These are phyloP conservation scores for Ballota nigra DNA, from an alignment of 257 asterid genomes.

Conservation along the genomic window DNA sequence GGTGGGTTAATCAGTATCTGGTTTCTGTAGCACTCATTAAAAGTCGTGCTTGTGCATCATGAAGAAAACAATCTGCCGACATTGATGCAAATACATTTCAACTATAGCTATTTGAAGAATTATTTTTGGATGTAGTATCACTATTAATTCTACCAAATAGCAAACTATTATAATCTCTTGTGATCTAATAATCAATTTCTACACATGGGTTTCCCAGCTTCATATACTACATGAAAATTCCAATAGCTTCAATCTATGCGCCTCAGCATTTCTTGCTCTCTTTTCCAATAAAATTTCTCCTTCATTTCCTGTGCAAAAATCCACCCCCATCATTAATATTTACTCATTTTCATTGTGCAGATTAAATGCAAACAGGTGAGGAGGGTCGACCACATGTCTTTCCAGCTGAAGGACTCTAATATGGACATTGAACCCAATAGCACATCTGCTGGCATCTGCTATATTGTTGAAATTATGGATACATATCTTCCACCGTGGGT, in stretches of 20 bases:
- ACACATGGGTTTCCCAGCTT: neutral
- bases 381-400: slow-evolving; percentile 49
- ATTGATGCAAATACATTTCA: too few species aligned
- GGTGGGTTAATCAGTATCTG: slow-evolving; percentile 45
- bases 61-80: too few species aligned
- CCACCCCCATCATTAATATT: slow-evolving; percentile 1
- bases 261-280: slow-evolving; percentile 2
- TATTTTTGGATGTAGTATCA: too few species aligned
- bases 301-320: neutral
- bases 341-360: slow-evolving; percentile 42
- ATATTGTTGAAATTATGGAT: slow-evolving; percentile 72
- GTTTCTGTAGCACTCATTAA: neutral
- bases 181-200: neutral
- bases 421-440: slow-evolving; percentile 36
- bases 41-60: neutral
- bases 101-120: too few species aligned
- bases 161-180: neutral
- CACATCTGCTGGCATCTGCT: slow-evolving; percentile 64
- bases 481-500: slow-evolving; percentile 88
- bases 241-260: neutral
- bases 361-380: slow-evolving; percentile 85
- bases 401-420: slow-evolving; percentile 41
- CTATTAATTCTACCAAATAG: neutral
- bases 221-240: neutral
- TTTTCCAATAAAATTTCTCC: neutral